Evolutionary conservation across 257 asterid genomes (phyloP), one percentile per base, ranked within the genome.

Genomic region (Anisodus acutangulus): DNA sequence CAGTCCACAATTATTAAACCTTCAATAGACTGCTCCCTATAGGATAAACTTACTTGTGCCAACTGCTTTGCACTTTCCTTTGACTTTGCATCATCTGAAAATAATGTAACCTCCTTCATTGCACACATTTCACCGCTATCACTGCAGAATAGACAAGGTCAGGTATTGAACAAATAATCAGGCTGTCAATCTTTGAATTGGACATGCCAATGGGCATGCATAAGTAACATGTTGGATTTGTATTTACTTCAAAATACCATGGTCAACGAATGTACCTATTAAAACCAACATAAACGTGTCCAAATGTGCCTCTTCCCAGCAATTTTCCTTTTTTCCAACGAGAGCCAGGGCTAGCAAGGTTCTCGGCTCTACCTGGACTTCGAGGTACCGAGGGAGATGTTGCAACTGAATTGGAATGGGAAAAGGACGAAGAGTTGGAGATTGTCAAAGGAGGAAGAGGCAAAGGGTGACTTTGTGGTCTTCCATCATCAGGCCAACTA

Each of bases 81-180:
- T 9, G 98, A 94, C 89, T 94, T 95, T 43, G 98, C 94, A 88
- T 95, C 98, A 89, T 95, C 98, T 72, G 98, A 88, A 86, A 95
- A 93, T 84, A 95, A 90, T 10, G 98, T 94, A 74, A 95, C 98
- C 95, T 95, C 98, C 91, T 95, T 95, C 98, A 95, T 95, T 35
- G 98, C 98, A 90, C 98, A 95, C 98, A 94, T 95, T 89, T 95
- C 97, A 17, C 98, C 98, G 16, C 97, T 95, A 83, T 93, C 98
- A 90, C 98, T 95, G 87, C 51, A 85, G 87, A 31, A 47, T 47
- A 83, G 37, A 76, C 84, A 51, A 86, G 39, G 53, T 47, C 41
- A 67, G 55, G 3, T 78, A 51, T 51, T 51, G 83, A 71, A 80
- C 64, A 67, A 82, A 49, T 45, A 4, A 15, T 58, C 26, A 17